These are phyloP conservation scores for Hordeum pubiflorum DNA, from an alignment of 202 grass and related monocot genomes.

Conservation along the genomic window DNA sequence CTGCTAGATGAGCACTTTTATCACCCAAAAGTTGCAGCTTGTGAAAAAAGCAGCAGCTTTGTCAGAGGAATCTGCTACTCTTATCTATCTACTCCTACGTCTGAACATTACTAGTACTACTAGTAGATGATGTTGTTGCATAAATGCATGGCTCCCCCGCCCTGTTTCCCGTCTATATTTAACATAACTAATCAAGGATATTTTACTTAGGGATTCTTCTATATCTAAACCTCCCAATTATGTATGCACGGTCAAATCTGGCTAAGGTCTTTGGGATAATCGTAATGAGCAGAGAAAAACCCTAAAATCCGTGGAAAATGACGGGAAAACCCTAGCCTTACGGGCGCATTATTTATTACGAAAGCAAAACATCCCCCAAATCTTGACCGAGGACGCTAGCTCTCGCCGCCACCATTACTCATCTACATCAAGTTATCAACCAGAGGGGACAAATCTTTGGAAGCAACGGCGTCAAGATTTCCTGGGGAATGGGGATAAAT, in stretches of 20 bases:
- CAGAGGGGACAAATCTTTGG: background rate
- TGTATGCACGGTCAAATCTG: background rate
- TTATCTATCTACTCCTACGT: background rate
- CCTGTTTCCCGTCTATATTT: background rate
- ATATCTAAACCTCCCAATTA: background rate
- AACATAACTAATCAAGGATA: background rate
- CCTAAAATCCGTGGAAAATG: background rate
- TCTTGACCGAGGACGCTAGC: background rate
- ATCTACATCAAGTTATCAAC: background rate
- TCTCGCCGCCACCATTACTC: background rate
- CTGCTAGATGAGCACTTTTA: background rate
- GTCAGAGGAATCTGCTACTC: background rate
- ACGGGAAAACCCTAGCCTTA: background rate
- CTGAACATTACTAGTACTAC: background rate
- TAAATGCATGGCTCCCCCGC: background rate
- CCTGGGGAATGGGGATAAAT: too few relatives aligned
- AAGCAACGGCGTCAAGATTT: background rate
- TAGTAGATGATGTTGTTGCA: background rate
- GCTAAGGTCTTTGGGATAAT: background rate
- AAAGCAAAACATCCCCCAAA: background rate
- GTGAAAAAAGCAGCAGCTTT: background rate
- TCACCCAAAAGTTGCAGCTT: background rate
- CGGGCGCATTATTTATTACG: background rate
- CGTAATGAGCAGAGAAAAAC: background rate
- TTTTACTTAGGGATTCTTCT: background rate